Base-by-base conservation (phyloP, 441 rosid species). In the Mallotus japonicus region DNA sequence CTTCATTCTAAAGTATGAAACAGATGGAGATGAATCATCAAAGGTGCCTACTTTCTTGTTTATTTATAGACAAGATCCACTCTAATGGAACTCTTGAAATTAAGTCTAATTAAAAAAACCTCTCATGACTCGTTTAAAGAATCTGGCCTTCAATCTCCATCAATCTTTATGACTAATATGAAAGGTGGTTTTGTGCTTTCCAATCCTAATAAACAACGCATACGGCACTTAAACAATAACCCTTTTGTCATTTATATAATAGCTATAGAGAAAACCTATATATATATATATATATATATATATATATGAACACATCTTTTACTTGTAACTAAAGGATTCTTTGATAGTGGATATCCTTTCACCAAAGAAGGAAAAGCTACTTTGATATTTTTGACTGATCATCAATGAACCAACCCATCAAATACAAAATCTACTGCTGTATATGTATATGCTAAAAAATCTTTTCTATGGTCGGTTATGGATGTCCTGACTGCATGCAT, bases 311-410 rank as follows among this genome's bases (percentile, higher is more conserved):
- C 83, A 46, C 72, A 28, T 60, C 76, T 72, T 28, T 85, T 85
- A 46, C 88, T 81, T 83, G 86, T 56, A 61, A 72, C 79, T 14
- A 40, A 88, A 85, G 89, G 87, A 84, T 84, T 83, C 90, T 79
- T 65, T 76, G 73, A 70, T 77, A 69, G 82, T 78, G 89, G 81
- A 83, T 80, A 75, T 80, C 85, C 88, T 77, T 68, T 1, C 80
- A 28, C 71, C 68, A 55, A 6, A 28, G 8, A 51, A 14, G 28
- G 19, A 67, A 83, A 76, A 84, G 83, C 78, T 37, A 64, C 80
- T 79, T 79, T 70, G 46, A 74, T 76, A 6, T 42, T 61, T 72
- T 62, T 56, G 14, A 56, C 60, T 56, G 15, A n/a, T 58, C 44
- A 14, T 10, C 32, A 28, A 54, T 1, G 5, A 32, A 19, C 34